Evolutionary conservation across 2,329 filamentous ascomycete species (phyloP).

Genomic region (Penicillium polonicum): DNA sequence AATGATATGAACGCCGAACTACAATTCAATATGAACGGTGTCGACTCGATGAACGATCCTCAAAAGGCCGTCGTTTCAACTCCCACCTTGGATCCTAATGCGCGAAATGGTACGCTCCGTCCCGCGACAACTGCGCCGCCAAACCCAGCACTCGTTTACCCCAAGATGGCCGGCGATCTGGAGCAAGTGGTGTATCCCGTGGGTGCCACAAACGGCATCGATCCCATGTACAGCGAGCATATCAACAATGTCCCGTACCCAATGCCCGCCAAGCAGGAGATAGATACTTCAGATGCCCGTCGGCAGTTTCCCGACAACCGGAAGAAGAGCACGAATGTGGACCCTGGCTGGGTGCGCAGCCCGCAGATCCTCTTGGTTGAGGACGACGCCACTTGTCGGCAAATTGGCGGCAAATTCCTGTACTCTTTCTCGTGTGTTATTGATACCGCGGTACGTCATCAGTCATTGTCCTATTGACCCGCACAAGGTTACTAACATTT

Average conservation of each 20-base stretch:
- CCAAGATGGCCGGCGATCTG: constrained; percentile 56
- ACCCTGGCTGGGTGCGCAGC: constrained; percentile 64
- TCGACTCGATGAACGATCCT: constrained; percentile 64
- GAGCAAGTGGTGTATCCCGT: constrained; percentile 85
- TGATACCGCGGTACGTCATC: constrained; percentile 59
- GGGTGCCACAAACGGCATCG: constrained; percentile 85
- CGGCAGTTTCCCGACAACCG: constrained; percentile 51
- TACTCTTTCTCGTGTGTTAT: constrained; percentile 64
- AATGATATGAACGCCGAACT: constrained; percentile 65
- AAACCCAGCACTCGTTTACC: constrained; percentile 51
- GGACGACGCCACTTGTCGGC: constrained; percentile 66
- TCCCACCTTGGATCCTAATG: constrained; percentile 53
- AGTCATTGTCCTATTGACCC: neutral
- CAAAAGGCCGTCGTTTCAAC: constrained; percentile 58
- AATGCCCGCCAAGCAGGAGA: constrained; percentile 62
- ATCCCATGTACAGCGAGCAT: constrained; percentile 91
- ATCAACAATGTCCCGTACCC: constrained; percentile 91
- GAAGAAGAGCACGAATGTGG: constrained; percentile 61
- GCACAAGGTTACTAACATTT: constrained; percentile 9
- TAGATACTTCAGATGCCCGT: constrained; percentile 50
- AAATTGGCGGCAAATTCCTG: constrained; percentile 66
- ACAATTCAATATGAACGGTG: constrained; percentile 61
- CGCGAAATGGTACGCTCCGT: constrained; percentile 46
- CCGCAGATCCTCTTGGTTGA: constrained; percentile 90
- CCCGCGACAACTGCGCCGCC: constrained; percentile 48